phyloP scores from a whole-genome alignment of 1,139 yeast species.

The Geotrichum cucujoidarum region DNA sequence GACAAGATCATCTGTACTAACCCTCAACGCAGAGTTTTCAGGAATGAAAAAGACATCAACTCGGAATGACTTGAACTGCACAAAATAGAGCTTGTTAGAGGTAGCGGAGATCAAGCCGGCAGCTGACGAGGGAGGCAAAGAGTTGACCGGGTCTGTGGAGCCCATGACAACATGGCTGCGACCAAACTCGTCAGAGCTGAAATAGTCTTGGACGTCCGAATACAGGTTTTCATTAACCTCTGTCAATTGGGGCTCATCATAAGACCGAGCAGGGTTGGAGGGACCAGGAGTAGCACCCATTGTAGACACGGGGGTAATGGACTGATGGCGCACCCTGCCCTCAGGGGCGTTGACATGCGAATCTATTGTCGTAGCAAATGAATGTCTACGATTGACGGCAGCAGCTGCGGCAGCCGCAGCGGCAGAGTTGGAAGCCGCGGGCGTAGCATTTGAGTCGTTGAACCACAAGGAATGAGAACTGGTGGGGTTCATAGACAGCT shows the following conservation, averaged over 20 bases:
- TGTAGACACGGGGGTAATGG: too few relatives aligned
- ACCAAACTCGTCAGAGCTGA: conserved; percentile 26
- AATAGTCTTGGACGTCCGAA: conserved; percentile 21
- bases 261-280: conserved; percentile 1
- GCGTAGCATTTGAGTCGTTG: background rate
- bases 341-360: background rate
- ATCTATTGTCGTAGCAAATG: conserved; percentile 14
- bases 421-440: conserved; percentile 1
- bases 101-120: conserved; percentile 29
- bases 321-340: too few relatives aligned
- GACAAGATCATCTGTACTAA: conserved; percentile 71
- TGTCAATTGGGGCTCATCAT: background rate
- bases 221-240: conserved; percentile 1
- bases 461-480: conserved; percentile 14
- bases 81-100: conserved; percentile 50
- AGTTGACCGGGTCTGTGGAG: background rate
- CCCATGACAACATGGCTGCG: conserved; percentile 20
- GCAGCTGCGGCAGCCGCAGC: conserved; percentile 14
- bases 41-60: conserved; percentile 77
- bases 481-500: conserved; percentile 5
- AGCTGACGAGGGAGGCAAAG: conserved; percentile 16
- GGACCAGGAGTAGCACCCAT: too few relatives aligned
- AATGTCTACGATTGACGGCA: conserved; percentile 13
- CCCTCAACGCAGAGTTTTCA: conserved; percentile 44
- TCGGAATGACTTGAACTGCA: conserved; percentile 82